Conservation (phyloP, 2,329 filamentous ascomycete genomes). For the Gremmenia infestans region DNA sequence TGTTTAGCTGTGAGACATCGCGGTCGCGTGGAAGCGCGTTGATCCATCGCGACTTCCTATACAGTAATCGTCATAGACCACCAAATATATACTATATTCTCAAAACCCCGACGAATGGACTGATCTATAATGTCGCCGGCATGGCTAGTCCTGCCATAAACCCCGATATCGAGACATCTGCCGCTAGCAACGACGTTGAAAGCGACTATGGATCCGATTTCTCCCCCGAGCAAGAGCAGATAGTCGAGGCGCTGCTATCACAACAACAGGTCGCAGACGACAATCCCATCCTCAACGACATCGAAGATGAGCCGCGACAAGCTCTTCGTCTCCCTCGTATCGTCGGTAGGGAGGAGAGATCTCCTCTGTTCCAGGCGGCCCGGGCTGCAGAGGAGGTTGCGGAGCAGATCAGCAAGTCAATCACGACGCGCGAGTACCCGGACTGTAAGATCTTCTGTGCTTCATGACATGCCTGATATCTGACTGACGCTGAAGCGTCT, state of each 20-base stretch:
- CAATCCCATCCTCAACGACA: conserved; percentile 23
- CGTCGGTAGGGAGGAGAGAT: conserved; percentile 33
- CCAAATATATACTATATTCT: neutral
- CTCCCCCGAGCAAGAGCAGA: conserved; percentile 49
- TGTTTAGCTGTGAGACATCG: too few species aligned
- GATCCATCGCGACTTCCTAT: neutral
- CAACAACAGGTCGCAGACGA: conserved; percentile 36
- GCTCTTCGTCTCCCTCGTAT: conserved; percentile 37
- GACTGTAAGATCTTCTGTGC: conserved; percentile 41
- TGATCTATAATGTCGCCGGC: conserved; percentile 9
- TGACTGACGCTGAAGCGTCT: conserved; percentile 60
- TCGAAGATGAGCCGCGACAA: conserved; percentile 31
- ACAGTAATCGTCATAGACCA: neutral
- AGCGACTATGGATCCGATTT: conserved; percentile 64
- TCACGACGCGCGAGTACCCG: conserved; percentile 35
- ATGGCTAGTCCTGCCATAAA: conserved; percentile 23
- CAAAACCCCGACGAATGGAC: conserved; percentile 9
- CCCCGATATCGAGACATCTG: neutral
- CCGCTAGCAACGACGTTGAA: conserved; percentile 18
- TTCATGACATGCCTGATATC: conserved; percentile 30
- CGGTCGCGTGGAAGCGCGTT: neutral
- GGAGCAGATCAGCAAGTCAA: conserved; percentile 24
- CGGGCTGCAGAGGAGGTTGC: conserved; percentile 24
- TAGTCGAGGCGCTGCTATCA: conserved; percentile 45
- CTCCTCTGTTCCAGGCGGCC: conserved; percentile 27